Evolutionary conservation across 1,284 basidiomycete genomes (phyloP), one percentile per base, ranked within the genome.

Genomic region (Leccinum griseonigrum): DNA sequence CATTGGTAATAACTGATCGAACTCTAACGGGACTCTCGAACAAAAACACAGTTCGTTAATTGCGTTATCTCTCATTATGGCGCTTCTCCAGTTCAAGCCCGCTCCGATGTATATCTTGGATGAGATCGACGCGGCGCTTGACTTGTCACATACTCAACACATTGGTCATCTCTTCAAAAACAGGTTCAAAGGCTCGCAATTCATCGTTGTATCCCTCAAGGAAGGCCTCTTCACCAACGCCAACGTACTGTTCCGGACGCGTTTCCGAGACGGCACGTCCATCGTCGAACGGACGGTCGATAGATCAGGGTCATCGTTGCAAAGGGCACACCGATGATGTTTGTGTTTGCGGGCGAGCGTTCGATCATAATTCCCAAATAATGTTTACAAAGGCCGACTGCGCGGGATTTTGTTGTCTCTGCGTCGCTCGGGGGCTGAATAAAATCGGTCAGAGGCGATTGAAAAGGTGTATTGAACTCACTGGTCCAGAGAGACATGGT

Each of bases 21-120:
- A 38, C 29, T 53, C 60, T 62, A 18, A 60, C 14, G 22, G n/a
- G 32, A 59, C 36, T 56, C 36, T 54, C 18, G 7, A 50, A 58
- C 36, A 22, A 48, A 8, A 48, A 48, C 10, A 26, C 67, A 96
- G 94, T 64, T 98, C 96, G 1, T 84, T 99, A 64, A 98, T 99
- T 70, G 97, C 97, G 0, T 84, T 99, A 2, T 97, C 95, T 10
- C 83, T 99, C 56, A 98, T 99, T 81, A 97, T 99, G 95, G 92
- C 96, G 0, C 84, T 99, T 46, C 85, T 99, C 38, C 96, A 98
- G 76, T 98, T 98, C 85, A 98, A 98, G 74, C 95, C 97, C 2
- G 96, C 97, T n/a, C 97, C 95, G 0, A 97, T 99, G 94, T 98
- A 99, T 76, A 98, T 99, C 72, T 85, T 99, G 26, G 97, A 99